Evolutionary conservation across 2,329 filamentous ascomycete species (phyloP).

Genomic region (Hypocrella siamensis): DNA sequence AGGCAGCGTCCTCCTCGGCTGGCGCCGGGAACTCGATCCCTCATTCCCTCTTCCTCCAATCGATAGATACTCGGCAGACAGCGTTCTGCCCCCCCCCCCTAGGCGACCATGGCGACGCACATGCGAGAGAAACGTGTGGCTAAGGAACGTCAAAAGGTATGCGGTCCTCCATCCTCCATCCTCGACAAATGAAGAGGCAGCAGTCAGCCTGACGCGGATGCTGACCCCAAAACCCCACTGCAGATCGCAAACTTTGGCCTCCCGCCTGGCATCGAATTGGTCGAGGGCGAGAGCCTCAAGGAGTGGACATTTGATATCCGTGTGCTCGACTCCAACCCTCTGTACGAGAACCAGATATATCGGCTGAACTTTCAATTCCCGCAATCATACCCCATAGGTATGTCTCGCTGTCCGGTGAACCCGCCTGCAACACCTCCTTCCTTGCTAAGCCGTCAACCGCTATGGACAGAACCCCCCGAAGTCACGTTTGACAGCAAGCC

Average conservation of each 20-base stretch:
- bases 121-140: constrained; percentile 12
- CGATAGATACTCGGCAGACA: neutral
- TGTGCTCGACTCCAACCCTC: constrained; percentile 78
- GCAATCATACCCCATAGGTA: constrained; percentile 79
- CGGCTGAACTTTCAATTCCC: constrained; percentile 79
- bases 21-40: no score
- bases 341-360: constrained; percentile 70
- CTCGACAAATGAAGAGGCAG: neutral
- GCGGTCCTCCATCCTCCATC: neutral
- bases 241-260: constrained; percentile 39
- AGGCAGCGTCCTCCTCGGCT: no score
- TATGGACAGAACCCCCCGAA: constrained; percentile 69
- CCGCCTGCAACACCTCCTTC: no score
- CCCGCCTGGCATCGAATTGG: constrained; percentile 59
- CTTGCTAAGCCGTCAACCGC: neutral
- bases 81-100: neutral
- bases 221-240: constrained; percentile 8
- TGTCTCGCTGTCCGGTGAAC: constrained; percentile 8
- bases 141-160: constrained; percentile 15
- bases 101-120: constrained; percentile 9
- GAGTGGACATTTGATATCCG: constrained; percentile 88
- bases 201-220: neutral
- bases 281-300: constrained; percentile 56
- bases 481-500: constrained; percentile 65
- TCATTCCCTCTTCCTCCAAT: neutral